Base-by-base conservation (phyloP, 2,329 filamentous ascomycete genomes). In the Xylariaceae sp. region DNA sequence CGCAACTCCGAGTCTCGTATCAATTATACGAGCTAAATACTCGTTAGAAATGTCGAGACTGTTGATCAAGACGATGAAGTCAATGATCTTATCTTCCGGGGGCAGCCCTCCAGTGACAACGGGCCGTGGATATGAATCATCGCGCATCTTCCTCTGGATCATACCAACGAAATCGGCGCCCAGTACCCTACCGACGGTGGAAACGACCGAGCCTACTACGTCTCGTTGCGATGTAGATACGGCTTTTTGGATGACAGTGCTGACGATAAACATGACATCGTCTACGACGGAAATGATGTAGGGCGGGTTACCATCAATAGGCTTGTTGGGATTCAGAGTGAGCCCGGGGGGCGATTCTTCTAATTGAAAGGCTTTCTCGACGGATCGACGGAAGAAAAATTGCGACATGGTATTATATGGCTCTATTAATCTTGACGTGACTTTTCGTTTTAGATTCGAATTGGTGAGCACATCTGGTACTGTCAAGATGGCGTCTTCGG, bases 201-300 rank as follows among this genome's bases (percentile, higher is more conserved):
- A 85, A 19, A 96, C 68, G 6, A 95, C 86, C 42, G 79, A 87
- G 32, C 80, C 79, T 17, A 95, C 78, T 3, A 95, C 82, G 15
- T 83, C 76, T 51, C 83, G 75, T 60, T 96, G 90, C 2, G 87
- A 88, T 1, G 94, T 97, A 1, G 87, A 85, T 17, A 97, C 72
- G 0, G 89, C 87, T 50, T 91, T 84, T 50, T 94, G 85, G 7
- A 97, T 74, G 26, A 97, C 86, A 38, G 91, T 85, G 60, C 94
- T 95, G 60, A 95, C 87, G 54, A 98, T 96, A 66, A 97, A 98
- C 91, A 98, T 97, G 58, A 97, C 89, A 67, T 96, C 93, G 68
- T 98, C 93, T 8, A 98, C 90, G 0, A 91, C 90, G 2, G 90
- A 89, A 33, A 93, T 91, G 55, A 98, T 95, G 59, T 88, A 94